phyloP scores from a whole-genome alignment of 495 filamentous ascomycete genomes.

The Lasiosphaeria miniovina region DNA sequence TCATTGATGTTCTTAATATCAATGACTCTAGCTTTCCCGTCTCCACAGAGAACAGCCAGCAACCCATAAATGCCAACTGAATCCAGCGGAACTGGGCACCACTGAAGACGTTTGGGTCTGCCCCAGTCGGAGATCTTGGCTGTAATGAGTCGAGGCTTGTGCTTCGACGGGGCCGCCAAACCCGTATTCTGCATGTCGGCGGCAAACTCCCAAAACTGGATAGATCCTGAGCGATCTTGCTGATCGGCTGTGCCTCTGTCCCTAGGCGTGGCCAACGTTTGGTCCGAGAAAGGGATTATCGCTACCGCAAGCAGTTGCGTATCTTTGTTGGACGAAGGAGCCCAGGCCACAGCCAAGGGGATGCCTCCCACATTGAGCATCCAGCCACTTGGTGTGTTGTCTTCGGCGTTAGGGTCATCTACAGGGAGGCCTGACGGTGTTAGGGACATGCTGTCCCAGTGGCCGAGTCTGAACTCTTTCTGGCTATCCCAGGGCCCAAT shows the following conservation, averaged over 20 bases:
- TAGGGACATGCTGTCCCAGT: slow-evolving; percentile 30
- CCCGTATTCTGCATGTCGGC: slow-evolving; percentile 15
- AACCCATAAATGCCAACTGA: slow-evolving; percentile 25
- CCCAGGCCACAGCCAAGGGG: slow-evolving; percentile 44
- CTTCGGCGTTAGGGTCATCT: slow-evolving; percentile 15
- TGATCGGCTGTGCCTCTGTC: slow-evolving; percentile 19
- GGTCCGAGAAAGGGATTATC: slow-evolving; percentile 43
- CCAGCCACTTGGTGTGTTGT: slow-evolving; percentile 34
- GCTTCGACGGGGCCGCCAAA: slow-evolving; percentile 19
- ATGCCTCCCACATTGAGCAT: slow-evolving; percentile 46
- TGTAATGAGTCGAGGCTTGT: slow-evolving; percentile 27
- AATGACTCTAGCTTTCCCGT: slow-evolving; percentile 42
- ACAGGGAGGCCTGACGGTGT: slow-evolving; percentile 16
- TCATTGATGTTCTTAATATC: slow-evolving; percentile 31
- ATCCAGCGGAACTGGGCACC: slow-evolving; percentile 42
- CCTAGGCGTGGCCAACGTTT: slow-evolving; percentile 25
- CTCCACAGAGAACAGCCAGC: slow-evolving; percentile 39
- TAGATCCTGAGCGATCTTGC: slow-evolving; percentile 25
- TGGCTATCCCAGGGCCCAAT: slow-evolving; percentile 39
- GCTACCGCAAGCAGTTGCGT: slow-evolving; percentile 45
- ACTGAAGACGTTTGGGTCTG: slow-evolving; percentile 40
- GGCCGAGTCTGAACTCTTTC: slow-evolving; percentile 31
- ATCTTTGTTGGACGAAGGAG: slow-evolving; percentile 28
- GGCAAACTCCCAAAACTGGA: slow-evolving; percentile 46
- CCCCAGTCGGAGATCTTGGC: slow-evolving; percentile 41